A percentile compares a stretch with the other conserved stretches of the same genome.
These are phyloP conservation scores for Lasiosphaeria hispida DNA, from an alignment of 495 filamentous ascomycete species.

Conservation along the genomic window DNA sequence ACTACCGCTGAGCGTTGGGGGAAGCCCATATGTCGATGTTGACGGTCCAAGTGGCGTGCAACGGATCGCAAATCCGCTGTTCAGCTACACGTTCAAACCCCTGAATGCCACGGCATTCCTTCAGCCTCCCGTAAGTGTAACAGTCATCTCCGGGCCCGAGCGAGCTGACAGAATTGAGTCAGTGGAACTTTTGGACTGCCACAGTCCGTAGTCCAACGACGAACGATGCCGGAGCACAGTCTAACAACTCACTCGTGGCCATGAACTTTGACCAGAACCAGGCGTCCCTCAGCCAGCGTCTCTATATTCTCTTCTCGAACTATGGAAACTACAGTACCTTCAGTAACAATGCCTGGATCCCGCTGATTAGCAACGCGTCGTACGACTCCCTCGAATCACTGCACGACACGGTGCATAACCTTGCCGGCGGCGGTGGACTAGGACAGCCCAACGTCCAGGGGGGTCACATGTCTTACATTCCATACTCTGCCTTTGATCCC, in stretches of 20 bases:
- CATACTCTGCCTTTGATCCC: conserved; percentile 70
- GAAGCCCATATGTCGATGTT: conserved; percentile 43
- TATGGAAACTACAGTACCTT: conserved; percentile 57
- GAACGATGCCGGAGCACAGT: conserved; percentile 41
- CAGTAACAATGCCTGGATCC: conserved; percentile 56
- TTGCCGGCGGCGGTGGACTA: conserved; percentile 41
- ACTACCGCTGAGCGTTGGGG: conserved; percentile 49
- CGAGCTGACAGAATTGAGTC: conserved; percentile 6
- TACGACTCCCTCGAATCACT: conserved; percentile 61
- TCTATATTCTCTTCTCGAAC: conserved; percentile 60
- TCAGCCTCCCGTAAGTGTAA: conserved; percentile 42
- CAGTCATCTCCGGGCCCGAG: neutral
- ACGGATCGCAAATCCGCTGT: conserved; percentile 61
- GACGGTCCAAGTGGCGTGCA: conserved; percentile 52
- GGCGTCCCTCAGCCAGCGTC: conserved; percentile 42
- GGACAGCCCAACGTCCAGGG: conserved; percentile 30
- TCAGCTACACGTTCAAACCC: conserved; percentile 58
- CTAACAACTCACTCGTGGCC: conserved; percentile 51
- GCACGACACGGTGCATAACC: conserved; percentile 64
- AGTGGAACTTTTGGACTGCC: conserved; percentile 39
- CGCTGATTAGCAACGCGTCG: conserved; percentile 29
- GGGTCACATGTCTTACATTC: conserved; percentile 63
- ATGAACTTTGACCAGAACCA: conserved; percentile 48
- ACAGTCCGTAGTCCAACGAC: conserved; percentile 51
- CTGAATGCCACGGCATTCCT: conserved; percentile 44